phyloP scores from a whole-genome alignment of 2,329 filamentous ascomycete genomes.

The Neonectria sp. region DNA sequence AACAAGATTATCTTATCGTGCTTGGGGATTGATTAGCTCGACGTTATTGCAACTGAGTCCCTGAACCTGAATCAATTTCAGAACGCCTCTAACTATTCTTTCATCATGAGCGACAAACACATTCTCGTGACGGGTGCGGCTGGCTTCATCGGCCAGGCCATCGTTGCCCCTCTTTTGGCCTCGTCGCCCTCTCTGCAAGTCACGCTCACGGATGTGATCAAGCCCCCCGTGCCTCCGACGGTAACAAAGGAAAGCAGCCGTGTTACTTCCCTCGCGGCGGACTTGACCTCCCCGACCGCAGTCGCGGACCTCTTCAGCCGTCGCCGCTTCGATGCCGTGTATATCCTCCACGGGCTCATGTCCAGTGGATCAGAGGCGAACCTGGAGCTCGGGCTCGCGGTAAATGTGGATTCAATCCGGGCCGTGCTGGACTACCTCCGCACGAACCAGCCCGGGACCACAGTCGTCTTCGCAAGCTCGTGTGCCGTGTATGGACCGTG shows the following conservation, averaged over 20 bases:
- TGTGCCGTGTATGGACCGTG: slow-evolving; percentile 70
- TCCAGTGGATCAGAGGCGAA: slow-evolving; percentile 73
- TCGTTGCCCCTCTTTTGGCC: slow-evolving; percentile 69
- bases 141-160: slow-evolving; percentile 75
- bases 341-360: slow-evolving; percentile 76
- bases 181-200: slow-evolving; percentile 57
- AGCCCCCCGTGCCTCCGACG: slow-evolving; percentile 62
- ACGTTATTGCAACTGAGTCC: slow-evolving; percentile 12
- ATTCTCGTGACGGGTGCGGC: slow-evolving; percentile 76
- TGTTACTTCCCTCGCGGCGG: slow-evolving; percentile 44
- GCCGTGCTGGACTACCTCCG: slow-evolving; percentile 67
- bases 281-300: slow-evolving; percentile 39
- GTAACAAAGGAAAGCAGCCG: slow-evolving; percentile 51
- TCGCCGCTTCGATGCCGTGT: slow-evolving; percentile 61
- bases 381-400: slow-evolving; percentile 66
- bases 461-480: slow-evolving; percentile 71
- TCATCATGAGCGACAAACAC: slow-evolving; percentile 38
- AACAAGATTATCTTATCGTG: slow-evolving; percentile 7
- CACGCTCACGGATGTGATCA: slow-evolving; percentile 70
- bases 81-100: background rate
- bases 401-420: slow-evolving; percentile 72
- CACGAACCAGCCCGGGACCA: slow-evolving; percentile 60
- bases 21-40: slow-evolving; percentile 9
- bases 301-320: slow-evolving; percentile 49
- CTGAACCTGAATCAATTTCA: slow-evolving; percentile 12